phyloP scores from a whole-genome alignment of 176 grass and related monocot species.

The Tuctoria greenei region DNA sequence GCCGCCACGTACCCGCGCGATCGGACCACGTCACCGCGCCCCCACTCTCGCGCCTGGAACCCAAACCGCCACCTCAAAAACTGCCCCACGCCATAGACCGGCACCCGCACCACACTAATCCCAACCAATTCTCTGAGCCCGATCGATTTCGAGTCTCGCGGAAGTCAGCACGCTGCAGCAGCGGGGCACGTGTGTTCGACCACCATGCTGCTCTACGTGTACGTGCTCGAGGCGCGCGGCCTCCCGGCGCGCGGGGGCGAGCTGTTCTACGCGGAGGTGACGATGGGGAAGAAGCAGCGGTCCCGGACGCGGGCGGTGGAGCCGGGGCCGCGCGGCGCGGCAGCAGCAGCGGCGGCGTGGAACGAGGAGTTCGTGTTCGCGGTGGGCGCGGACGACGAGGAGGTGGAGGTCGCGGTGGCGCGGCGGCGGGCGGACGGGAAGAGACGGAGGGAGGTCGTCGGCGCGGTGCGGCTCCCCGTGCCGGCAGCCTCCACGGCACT shows the following conservation, averaged over 20 bases:
- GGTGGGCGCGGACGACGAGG: constrained; percentile 19
- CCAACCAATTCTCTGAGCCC: not conserved
- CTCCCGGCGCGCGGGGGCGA: constrained; percentile 22
- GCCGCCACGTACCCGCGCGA: constrained; percentile 16
- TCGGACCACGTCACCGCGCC: constrained; percentile 22
- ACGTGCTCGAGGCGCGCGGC: constrained; percentile 59
- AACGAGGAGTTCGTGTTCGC: constrained; percentile 74
- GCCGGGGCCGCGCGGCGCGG: constrained; percentile 5
- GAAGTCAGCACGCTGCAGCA: not conserved
- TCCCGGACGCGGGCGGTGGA: constrained; percentile 50
- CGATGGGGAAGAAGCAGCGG: constrained; percentile 57
- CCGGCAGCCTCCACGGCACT: not conserved
- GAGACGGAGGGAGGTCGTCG: constrained; percentile 54
- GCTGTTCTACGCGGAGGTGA: constrained; percentile 60
- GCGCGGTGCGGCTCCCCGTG: constrained; percentile 47
- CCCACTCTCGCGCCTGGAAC: not conserved
- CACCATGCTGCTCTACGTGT: constrained; percentile 64
- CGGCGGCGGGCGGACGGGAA: constrained; percentile 24
- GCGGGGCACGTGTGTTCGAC: not conserved
- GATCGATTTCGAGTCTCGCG: not conserved
- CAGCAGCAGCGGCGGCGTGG: constrained; percentile 51
- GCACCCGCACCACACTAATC: not conserved
- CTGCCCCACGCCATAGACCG: not conserved
- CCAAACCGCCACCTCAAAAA: constrained; percentile 9
- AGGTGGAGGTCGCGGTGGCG: constrained; percentile 52